Conservation (phyloP, 106 monocot genomes). For the Dendrobium chrysotoxum region DNA sequence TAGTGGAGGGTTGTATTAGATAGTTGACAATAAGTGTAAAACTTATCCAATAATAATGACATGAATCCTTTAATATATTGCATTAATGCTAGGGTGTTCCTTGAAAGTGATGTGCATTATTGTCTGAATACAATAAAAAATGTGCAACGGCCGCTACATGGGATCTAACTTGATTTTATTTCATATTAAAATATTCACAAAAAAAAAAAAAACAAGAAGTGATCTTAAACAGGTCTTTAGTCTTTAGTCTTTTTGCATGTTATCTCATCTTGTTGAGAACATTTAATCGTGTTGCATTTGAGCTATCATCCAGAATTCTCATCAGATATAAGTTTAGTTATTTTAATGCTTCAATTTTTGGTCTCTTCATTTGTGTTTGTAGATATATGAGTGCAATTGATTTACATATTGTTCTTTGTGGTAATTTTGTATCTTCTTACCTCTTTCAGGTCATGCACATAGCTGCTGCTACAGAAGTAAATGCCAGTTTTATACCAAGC, state of each 20-base stretch:
- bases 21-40: too few relatives aligned
- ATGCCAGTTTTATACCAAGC: conserved; percentile 71
- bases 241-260: background rate
- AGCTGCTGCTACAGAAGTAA: conserved; percentile 86
- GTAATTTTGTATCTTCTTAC: background rate
- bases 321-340: background rate
- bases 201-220: background rate
- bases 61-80: too few relatives aligned
- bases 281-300: background rate
- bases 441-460: conserved; percentile 93
- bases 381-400: background rate
- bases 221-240: background rate
- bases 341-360: background rate
- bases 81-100: too few relatives aligned
- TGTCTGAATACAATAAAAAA: too few relatives aligned
- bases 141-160: too few relatives aligned
- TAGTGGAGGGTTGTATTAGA: too few relatives aligned
- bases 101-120: too few relatives aligned
- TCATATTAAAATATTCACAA: too few relatives aligned
- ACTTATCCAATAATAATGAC: too few relatives aligned
- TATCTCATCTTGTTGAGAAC: background rate
- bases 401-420: background rate
- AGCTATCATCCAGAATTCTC: background rate
- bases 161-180: too few relatives aligned
- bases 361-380: background rate